Evolutionary conservation across 2,329 filamentous ascomycete species (phyloP).

Genomic region (Cladosporium sp.): DNA sequence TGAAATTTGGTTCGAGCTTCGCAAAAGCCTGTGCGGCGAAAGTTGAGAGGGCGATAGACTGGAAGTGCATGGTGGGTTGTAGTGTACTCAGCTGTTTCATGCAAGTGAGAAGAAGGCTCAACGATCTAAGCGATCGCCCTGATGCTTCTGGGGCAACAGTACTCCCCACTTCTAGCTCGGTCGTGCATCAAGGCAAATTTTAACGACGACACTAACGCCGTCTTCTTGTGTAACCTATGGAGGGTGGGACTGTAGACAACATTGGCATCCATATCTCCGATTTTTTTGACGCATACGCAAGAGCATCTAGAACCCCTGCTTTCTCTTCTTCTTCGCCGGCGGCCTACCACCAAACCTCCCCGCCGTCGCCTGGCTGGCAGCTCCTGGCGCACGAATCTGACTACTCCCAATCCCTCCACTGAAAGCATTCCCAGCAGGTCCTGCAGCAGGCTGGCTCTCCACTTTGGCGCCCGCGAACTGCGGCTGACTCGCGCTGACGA

Average conservation of each 20-base stretch:
- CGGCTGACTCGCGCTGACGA: slow-evolving; percentile 26
- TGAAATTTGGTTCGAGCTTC: slow-evolving; percentile 12
- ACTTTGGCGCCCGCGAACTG: neutral
- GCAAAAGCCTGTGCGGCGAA: neutral
- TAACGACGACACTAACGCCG: too few relatives aligned
- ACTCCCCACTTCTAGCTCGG: neutral
- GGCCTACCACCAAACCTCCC: slow-evolving; percentile 29
- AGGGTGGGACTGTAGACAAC: too few relatives aligned
- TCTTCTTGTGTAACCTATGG: too few relatives aligned
- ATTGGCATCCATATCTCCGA: too few relatives aligned
- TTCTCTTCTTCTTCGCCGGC: slow-evolving; percentile 39
- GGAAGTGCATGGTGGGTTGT: neutral
- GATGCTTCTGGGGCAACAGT: neutral
- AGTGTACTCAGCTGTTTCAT: too few relatives aligned
- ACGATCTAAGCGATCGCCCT: too few relatives aligned
- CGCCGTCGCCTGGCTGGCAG: slow-evolving; percentile 29
- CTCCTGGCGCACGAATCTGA: slow-evolving; percentile 15
- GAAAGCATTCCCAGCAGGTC: slow-evolving; percentile 7
- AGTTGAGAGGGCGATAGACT: neutral
- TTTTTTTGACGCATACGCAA: too few relatives aligned
- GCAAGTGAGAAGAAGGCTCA: too few relatives aligned
- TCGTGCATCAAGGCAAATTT: too few relatives aligned
- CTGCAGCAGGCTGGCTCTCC: slow-evolving; percentile 1
- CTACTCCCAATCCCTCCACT: slow-evolving; percentile 16
- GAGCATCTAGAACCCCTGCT: slow-evolving; percentile 28